Evolutionary conservation across 768 basidiomycete genomes (phyloP).

Genomic region (Panaeolus papilionaceus): DNA sequence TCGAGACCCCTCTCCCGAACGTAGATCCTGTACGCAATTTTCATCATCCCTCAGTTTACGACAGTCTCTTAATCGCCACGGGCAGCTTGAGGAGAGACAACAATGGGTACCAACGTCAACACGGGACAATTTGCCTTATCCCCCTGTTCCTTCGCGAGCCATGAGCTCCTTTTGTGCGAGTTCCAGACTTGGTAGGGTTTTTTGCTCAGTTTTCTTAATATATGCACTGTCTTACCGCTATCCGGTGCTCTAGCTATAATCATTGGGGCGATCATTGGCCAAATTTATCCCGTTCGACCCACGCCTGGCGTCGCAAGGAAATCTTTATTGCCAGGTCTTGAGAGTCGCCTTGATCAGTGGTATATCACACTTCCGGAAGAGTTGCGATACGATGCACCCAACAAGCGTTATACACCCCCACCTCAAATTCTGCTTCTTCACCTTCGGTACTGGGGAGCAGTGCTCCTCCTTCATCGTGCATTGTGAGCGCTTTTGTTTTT

Average conservation of each 20-base stretch:
- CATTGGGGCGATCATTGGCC: constrained; percentile 67
- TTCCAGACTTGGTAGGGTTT: constrained; percentile 57
- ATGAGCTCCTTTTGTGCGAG: constrained; percentile 64
- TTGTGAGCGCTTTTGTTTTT: constrained; percentile 61
- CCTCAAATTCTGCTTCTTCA: constrained; percentile 75
- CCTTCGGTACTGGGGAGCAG: constrained; percentile 77
- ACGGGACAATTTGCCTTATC: constrained; percentile 48
- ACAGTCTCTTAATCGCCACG: constrained; percentile 16
- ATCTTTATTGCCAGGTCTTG: constrained; percentile 57
- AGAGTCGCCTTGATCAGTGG: constrained; percentile 76
- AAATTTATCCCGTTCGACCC: constrained; percentile 72
- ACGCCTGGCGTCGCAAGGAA: constrained; percentile 53
- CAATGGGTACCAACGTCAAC: constrained; percentile 56
- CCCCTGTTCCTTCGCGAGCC: constrained; percentile 51
- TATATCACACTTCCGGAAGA: constrained; percentile 69
- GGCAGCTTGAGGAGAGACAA: constrained; percentile 64
- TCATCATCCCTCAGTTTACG: not conserved
- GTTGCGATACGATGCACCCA: constrained; percentile 64
- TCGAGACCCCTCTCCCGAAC: constrained; percentile 68
- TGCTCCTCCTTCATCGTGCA: constrained; percentile 76
- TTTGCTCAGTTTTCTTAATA: not conserved
- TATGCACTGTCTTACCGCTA: not conserved
- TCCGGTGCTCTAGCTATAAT: constrained; percentile 57
- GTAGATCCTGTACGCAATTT: constrained; percentile 53
- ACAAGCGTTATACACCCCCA: constrained; percentile 58